Evolutionary conservation across 371 early-diverging fungal species (phyloP), one percentile per base, ranked within the genome.

Genomic region (Mucor irregularis): DNA sequence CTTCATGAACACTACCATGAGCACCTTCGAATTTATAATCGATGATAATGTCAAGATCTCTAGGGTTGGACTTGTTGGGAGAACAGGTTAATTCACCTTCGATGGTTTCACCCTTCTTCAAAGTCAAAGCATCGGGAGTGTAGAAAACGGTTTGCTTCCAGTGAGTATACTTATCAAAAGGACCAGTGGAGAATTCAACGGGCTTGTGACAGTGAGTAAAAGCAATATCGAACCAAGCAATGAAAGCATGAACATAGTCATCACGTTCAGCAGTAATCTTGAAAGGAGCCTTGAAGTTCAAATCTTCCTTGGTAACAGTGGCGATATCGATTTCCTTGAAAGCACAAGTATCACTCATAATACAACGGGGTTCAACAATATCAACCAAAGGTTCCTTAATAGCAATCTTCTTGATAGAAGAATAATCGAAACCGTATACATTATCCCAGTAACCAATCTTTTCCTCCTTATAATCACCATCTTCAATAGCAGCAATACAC

Each of bases 121-220:
- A 73, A 16, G 84, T 82, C 66, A 91, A 66, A n/a, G 85, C 74
- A 22, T 91, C 87, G 24, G 73, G 74, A 5, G 87, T 86, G 73
- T 94, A 94, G 62, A 98, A 96, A 25, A 95, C 88, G 19, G 97
- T 96, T 74, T 98, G 98, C 82, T 97, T 97, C 99, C 99, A 99
- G 74, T 99, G 99, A 34, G 99, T 99, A 66, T 92, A 91, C 74
- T 88, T 86, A 39, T 89, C 81, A 50, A 83, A 78, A 5, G 97
- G 95, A 3, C 92, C 88, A 8, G 99, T 99, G 55, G 92, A 91
- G 72, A 99, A 96, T 56, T 73, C 67, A 53, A 96, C 84, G 25
- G 91, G 91, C 80, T 88, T 91, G 74, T 87, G 91, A 77, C 86
- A 91, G 56, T 86, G 85, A 11, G 85, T 84, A 72, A 99, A 99